Evolutionary conservation across 768 basidiomycete species (phyloP), one percentile per base, ranked within the genome.

Genomic region (Tricholoma hemisulphureum): DNA sequence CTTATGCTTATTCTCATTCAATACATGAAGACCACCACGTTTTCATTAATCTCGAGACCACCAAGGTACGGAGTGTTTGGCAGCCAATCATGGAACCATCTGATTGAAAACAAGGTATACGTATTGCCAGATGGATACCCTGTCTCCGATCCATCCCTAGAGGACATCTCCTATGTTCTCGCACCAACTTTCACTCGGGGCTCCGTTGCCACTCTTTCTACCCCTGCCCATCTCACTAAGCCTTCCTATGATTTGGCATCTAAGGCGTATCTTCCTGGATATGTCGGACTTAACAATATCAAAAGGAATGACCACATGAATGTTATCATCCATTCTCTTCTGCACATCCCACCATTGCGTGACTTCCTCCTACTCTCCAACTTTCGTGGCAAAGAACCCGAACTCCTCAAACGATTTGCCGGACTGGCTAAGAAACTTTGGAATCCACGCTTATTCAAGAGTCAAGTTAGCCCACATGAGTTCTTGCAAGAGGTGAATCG

Each of bases 21-120:
- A 95, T 99, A 61, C 93, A 95, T 67, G 94, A 98, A 58, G 95
- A 97, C 73, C 95, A 99, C 69, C 95, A 98, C 67, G 97, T 98
- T 56, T 99, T 95, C 80, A 91, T 99, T 66, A 95, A 98, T 73
- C 81, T 98, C 29, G 89, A 91, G 66, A 93, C 94, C 4, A 87
- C 91, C 57, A 96, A 95, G 86, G 96, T 93, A 63, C 60, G 76
- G 63, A 57, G 65, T 29, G 26, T 21, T 20, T 59, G 34, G 34
- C 48, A 23, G 21, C 58, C 31, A 53, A 57, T 51, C 46, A 32
- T 51, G 39, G 11, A 29, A 14, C 26, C 29, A 34, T 31, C 58
- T 63, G 51, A 61, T 56, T 61, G 58, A 56, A 65, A 61, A 48
- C 39, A 39, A 98, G 94, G 95, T 98, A 61, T 98, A 95, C 71